Percentiles rank a stretch among this genome's conserved stretches.
phyloP scores from a whole-genome alignment of 192 early-diverging fungal genomes.

The Mortierella antarctica region DNA sequence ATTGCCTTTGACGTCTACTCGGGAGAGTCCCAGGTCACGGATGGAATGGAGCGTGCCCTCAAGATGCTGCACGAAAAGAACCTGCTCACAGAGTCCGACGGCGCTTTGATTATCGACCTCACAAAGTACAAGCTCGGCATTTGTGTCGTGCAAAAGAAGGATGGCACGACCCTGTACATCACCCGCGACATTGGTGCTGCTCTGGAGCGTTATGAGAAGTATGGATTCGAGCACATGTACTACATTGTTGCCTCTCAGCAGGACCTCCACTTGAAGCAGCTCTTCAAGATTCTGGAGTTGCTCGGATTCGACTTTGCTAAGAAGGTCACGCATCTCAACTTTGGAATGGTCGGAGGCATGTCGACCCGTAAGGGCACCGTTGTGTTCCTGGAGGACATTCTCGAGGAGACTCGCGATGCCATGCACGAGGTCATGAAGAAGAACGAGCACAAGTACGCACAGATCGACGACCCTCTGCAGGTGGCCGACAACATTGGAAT shows the following conservation, averaged over 20 bases:
- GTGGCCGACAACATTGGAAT: constrained; percentile 93
- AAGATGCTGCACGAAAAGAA: constrained; percentile 77
- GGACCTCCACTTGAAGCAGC: constrained; percentile 91
- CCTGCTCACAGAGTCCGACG: constrained; percentile 80
- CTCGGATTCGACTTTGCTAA: constrained; percentile 85
- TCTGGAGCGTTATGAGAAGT: constrained; percentile 86
- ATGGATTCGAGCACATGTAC: constrained; percentile 92
- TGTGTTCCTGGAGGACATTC: constrained; percentile 95
- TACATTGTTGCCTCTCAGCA: constrained; percentile 95
- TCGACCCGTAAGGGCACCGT: constrained; percentile 96
- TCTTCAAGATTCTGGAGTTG: constrained; percentile 92
- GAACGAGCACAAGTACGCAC: constrained; percentile 87
- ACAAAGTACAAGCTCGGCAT: constrained; percentile 84
- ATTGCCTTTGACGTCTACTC: constrained; percentile 95
- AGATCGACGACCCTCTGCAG: constrained; percentile 83
- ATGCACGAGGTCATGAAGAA: constrained; percentile 94
- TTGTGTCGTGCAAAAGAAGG: constrained; percentile 87
- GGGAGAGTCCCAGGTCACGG: constrained; percentile 92
- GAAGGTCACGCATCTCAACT: constrained; percentile 90
- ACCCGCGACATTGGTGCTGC: constrained; percentile 98
- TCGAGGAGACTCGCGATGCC: constrained; percentile 84
- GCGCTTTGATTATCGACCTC: constrained; percentile 90
- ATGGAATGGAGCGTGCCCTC: constrained; percentile 75
- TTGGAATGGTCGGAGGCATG: constrained; percentile 96
- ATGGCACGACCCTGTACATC: constrained; percentile 93